Percentiles rank a stretch among this genome's conserved stretches.
phyloP scores from a whole-genome alignment of 1,284 basidiomycete genomes.

The Ceratobasidium sp. region DNA sequence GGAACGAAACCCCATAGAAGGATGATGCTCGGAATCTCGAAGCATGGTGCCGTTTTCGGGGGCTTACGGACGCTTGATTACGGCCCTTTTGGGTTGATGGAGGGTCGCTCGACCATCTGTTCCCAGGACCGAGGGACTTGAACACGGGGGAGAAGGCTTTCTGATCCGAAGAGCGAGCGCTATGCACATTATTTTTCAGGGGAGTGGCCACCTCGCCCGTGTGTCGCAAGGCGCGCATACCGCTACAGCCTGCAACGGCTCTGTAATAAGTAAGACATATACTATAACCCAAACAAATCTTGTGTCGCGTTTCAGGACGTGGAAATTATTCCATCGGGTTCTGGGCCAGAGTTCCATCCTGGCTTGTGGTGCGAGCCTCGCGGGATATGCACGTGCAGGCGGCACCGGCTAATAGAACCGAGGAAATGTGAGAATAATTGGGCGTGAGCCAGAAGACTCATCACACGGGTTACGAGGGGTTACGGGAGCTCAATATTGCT shows the following conservation, averaged over 20 bases:
- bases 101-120: background rate
- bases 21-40: constrained; percentile 27
- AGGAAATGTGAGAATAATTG: constrained; percentile 26
- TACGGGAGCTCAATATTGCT: constrained; percentile 1
- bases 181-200: background rate
- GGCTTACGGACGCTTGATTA: constrained; percentile 29
- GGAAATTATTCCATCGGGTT: constrained; percentile 35
- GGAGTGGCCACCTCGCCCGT: background rate
- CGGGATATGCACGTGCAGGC: constrained; percentile 17
- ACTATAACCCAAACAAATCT: background rate
- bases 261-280: background rate
- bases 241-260: background rate
- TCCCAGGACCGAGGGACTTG: constrained; percentile 22
- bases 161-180: constrained; percentile 8
- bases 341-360: constrained; percentile 21
- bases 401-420: constrained; percentile 27
- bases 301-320: constrained; percentile 29
- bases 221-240: background rate
- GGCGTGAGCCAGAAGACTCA: background rate
- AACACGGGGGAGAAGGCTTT: constrained; percentile 15
- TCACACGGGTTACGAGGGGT: constrained; percentile 37
- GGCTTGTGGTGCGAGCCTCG: constrained; percentile 22
- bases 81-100: constrained; percentile 18
- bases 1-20: constrained; percentile 29
- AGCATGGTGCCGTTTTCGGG: constrained; percentile 20